Evolutionary conservation across 2,329 filamentous ascomycete genomes (phyloP).

Genomic region (Pseudohalonectria lignicola): DNA sequence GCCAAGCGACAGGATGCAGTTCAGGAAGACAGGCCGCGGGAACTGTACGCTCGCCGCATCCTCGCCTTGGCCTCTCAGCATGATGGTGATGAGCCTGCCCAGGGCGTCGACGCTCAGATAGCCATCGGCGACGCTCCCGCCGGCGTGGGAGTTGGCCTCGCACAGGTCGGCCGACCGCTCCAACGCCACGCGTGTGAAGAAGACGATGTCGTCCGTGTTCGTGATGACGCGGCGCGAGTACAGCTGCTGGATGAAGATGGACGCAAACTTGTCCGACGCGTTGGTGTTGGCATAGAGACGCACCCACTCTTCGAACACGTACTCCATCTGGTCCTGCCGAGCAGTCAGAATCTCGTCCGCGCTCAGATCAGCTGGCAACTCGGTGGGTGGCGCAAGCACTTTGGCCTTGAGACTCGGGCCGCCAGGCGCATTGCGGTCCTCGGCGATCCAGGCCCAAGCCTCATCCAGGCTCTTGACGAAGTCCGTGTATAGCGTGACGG

Average conservation of each 20-base stretch:
- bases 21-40: slow-evolving; percentile 60
- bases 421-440: slow-evolving; percentile 53
- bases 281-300: slow-evolving; percentile 69
- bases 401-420: slow-evolving; percentile 64
- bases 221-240: slow-evolving; percentile 63
- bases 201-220: slow-evolving; percentile 62
- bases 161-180: slow-evolving; percentile 70
- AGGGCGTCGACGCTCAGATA: slow-evolving; percentile 66
- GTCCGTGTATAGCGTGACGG: slow-evolving; percentile 71
- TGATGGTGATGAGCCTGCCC: slow-evolving; percentile 65
- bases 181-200: slow-evolving; percentile 72
- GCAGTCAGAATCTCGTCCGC: slow-evolving; percentile 44
- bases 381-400: slow-evolving; percentile 30
- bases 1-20: slow-evolving; percentile 67
- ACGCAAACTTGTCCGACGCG: slow-evolving; percentile 58
- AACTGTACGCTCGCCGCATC: slow-evolving; percentile 44
- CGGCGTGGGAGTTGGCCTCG: slow-evolving; percentile 56
- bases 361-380: slow-evolving; percentile 30
- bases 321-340: slow-evolving; percentile 78
- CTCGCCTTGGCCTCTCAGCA: slow-evolving; percentile 63
- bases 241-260: slow-evolving; percentile 76
- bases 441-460: slow-evolving; percentile 69
- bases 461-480: slow-evolving; percentile 75
- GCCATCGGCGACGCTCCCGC: slow-evolving; percentile 44
- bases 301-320: slow-evolving; percentile 94